Conservation (phyloP, 331 rosid species). For the Pyracantha coccinea region DNA sequence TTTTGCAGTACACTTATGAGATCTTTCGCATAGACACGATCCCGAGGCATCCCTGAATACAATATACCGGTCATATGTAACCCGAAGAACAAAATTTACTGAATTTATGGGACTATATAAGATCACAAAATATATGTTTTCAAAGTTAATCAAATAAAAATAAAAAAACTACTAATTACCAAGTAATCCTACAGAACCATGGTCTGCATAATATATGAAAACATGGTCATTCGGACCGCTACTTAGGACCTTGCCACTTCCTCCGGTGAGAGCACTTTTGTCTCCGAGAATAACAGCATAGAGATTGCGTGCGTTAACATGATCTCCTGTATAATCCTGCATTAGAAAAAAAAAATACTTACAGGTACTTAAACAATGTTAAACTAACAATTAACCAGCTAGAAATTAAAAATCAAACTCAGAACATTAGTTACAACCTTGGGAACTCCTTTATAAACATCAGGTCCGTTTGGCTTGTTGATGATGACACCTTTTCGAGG, state of each 20-base stretch:
- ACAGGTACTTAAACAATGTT: too few species aligned
- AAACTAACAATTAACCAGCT: not conserved
- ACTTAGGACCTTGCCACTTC: slow-evolving; percentile 53
- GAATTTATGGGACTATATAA: too few species aligned
- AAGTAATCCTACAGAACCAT: slow-evolving; percentile 39
- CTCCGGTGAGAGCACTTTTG: slow-evolving; percentile 34
- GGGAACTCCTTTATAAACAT: slow-evolving; percentile 68
- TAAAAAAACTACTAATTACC: slow-evolving; percentile 18
- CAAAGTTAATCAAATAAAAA: not conserved
- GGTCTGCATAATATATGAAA: slow-evolving; percentile 54
- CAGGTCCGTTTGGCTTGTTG: slow-evolving; percentile 47
- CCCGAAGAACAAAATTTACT: too few species aligned
- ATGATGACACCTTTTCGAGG: slow-evolving; percentile 48
- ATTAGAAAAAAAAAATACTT: not conserved
- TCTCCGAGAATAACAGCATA: slow-evolving; percentile 50
- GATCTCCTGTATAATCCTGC: slow-evolving; percentile 41
- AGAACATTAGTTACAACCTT: slow-evolving; percentile 16
- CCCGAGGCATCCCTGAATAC: slow-evolving; percentile 36
- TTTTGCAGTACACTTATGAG: slow-evolving; percentile 34
- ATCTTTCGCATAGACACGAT: slow-evolving; percentile 11
- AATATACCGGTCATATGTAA: not conserved
- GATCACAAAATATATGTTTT: not conserved
- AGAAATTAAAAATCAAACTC: not conserved
- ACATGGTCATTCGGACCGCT: slow-evolving; percentile 41
- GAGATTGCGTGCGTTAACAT: slow-evolving; percentile 14